phyloP scores from a whole-genome alignment of 129 eudicot genomes.

The Flaveria linearis region DNA sequence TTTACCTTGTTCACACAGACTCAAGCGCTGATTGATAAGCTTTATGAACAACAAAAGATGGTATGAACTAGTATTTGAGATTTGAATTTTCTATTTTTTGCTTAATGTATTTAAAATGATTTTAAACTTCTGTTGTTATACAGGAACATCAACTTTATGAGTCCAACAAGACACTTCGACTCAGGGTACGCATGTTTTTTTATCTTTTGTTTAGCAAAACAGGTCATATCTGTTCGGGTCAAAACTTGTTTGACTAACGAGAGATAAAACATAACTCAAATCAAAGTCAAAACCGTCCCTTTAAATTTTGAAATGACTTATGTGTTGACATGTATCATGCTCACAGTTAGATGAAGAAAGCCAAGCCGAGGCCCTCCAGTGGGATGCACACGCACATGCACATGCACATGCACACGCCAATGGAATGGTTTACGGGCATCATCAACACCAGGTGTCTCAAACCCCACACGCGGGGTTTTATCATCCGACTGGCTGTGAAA shows the following conservation, averaged over 20 bases:
- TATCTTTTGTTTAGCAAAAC: constrained; percentile 6
- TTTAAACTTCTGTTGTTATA: not conserved
- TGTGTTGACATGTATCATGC: not conserved
- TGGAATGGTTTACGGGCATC: constrained; percentile 43
- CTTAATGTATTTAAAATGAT: not conserved
- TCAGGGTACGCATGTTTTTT: constrained; percentile 42
- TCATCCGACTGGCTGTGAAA: constrained; percentile 44
- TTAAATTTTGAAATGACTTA: not conserved
- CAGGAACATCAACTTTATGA: constrained; percentile 58
- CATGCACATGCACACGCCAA: constrained; percentile 26
- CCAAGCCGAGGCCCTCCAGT: constrained; percentile 41
- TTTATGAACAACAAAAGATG: constrained; percentile 54
- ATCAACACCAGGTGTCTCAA: constrained; percentile 40
- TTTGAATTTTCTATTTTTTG: not conserved
- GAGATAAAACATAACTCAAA: not conserved
- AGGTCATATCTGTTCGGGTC: not conserved
- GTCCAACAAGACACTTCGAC: constrained; percentile 51
- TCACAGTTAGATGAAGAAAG: constrained; percentile 46
- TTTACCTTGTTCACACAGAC: constrained; percentile 41
- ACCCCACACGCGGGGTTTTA: constrained; percentile 32
- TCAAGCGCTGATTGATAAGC: constrained; percentile 50
- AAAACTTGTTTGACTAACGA: not conserved
- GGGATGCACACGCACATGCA: constrained; percentile 39
- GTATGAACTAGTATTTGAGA: constrained; percentile 27
- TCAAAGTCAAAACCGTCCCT: not conserved